Evolutionary conservation across 495 filamentous ascomycete genomes (phyloP), one percentile per base, ranked within the genome.

Genomic region (Xylaria sp.): DNA sequence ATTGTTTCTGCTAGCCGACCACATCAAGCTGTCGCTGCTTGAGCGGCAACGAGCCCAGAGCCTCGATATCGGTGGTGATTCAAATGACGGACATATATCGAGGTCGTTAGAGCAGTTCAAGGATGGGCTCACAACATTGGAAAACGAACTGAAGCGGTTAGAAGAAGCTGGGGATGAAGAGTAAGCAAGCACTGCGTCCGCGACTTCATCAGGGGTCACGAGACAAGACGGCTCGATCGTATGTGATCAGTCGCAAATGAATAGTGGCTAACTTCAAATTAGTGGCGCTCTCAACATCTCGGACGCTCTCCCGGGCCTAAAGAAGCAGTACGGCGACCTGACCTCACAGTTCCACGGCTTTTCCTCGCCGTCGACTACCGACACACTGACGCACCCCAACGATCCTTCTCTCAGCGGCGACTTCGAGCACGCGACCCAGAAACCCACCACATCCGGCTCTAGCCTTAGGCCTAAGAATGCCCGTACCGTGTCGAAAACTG

Each of bases 31-130:
- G 61, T 92, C 91, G 41, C 84, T 94, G 37, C 86, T 98, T 33
- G 96, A 98, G 79, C 90, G 95, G 61, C 92, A 97, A 82, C 91
- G 95, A 53, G 94, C 94, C n/a, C 90, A 93, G 68, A 91, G 91
- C 1, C 86, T 97, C n/a, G 90, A 93, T 68, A 89, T 97, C 40
- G 70, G 76, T 14, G 90, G 94, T 76, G 93, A 93, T 77, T 88
- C 91, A 8, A 93, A 97, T 81, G 94, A 97, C 85, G 91, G 91
- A 40, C 92, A 97, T 74, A 96, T 98, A 72, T 94, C 93, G 7
- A 86, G 93, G 53, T 97, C 94, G 12, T 87, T 99, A 50, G 93
- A 97, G 40, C 92, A 92, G 46, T 88, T 99, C 62, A 89, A 89
- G 52, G 93, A 94, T 72, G 94, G 96, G 19, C 88, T 99, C 73